Base-by-base conservation (phyloP, 176 grass and related monocot genomes). In the Musa schizocarpa region DNA sequence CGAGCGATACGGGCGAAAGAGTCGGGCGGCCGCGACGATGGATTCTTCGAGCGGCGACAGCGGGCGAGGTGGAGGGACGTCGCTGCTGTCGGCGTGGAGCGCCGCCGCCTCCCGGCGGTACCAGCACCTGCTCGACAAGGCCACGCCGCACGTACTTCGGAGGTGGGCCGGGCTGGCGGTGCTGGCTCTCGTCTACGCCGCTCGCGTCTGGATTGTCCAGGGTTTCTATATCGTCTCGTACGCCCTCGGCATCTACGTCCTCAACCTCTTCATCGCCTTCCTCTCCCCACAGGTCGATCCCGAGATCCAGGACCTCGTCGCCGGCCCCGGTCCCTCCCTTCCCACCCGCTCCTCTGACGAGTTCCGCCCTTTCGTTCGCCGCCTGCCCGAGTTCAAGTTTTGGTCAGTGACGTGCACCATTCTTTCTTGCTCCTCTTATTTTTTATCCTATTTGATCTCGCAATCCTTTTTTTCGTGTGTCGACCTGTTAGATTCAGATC, bases 331-430 rank as follows among this genome's bases (percentile, higher is more conserved):
- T 4, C 76, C 92, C 2, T 75, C 85, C 9, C 86, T 95, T 12
- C 92, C 92, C 63, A 90, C 85, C 11, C 85, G 77, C 52, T 78
- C 83, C 12, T 86, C 88, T 1, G 88, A 95, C 25, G 92, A 95
- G 72, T 95, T 90, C 63, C 88, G 92, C 12, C 88, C 92, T 22
- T 95, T 95, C 55, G 88, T 95, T 10, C 80, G 92, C 43, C 86
- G 92, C 76, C 84, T 95, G n/a, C 92, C 92, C 0, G 92, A 95
- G 83, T 95, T 95, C 83, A 95, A 95, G 63, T 95, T 95, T 81
- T 95, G 92, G 92, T 95, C 68, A 54, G 83, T 61, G 10, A 8
- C 20, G 26, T 52, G 2, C 19, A 11, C 1, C 11, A 1, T 23
- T 4, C 8, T 52, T 43, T 57, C 14, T 70, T 9, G 65, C 34